Conservation (phyloP, 1,284 basidiomycete species). For the Pulchroboletus neoregius region DNA sequence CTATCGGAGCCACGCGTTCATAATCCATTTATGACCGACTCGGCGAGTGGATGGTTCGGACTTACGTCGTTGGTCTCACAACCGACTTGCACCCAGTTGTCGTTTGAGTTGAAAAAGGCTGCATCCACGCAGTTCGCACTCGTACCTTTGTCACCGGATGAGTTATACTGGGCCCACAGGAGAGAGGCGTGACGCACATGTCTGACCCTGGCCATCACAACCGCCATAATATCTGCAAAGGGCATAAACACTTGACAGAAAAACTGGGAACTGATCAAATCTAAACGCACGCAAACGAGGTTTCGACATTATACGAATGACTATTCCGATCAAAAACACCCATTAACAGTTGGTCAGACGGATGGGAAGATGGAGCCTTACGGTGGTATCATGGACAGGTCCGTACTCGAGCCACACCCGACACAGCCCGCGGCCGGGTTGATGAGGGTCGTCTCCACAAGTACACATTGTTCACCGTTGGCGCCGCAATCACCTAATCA, state of each 20-base stretch:
- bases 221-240: conserved; percentile 21
- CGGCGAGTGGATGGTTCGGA: background rate
- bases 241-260: conserved; percentile 7
- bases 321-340: conserved; percentile 10
- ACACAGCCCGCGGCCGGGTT: conserved; percentile 33
- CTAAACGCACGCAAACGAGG: conserved; percentile 30
- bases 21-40: background rate
- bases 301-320: conserved; percentile 21
- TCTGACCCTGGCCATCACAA: conserved; percentile 24
- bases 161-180: background rate
- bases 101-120: conserved; percentile 40
- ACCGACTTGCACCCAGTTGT: conserved; percentile 40
- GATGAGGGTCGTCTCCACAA: conserved; percentile 42
- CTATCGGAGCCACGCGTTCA: conserved; percentile 7
- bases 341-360: background rate
- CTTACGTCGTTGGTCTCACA: conserved; percentile 33
- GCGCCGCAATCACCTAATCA: conserved; percentile 31
- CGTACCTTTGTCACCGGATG: conserved; percentile 5
- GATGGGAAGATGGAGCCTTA: conserved; percentile 20
- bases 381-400: conserved; percentile 45
- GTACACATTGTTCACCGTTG: conserved; percentile 43
- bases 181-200: conserved; percentile 16
- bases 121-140: conserved; percentile 24
- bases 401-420: conserved; percentile 42
- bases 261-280: background rate